phyloP scores from a whole-genome alignment of 306 rosid species.

The Rubus parviflorus region DNA sequence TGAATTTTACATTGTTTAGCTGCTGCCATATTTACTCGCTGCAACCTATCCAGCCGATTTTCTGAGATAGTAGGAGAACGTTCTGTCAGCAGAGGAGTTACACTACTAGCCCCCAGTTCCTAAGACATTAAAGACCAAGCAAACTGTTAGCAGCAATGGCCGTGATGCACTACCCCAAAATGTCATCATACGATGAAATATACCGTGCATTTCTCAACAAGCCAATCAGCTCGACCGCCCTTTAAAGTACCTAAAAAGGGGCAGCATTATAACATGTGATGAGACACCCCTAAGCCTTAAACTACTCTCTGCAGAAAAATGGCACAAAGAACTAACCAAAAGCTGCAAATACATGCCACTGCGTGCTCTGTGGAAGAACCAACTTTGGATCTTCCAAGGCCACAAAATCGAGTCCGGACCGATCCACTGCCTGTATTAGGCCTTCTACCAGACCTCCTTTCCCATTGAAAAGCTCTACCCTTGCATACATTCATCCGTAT shows the following conservation, averaged over 20 bases:
- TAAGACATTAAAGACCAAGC: conserved; percentile 33
- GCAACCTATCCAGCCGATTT: conserved; percentile 70
- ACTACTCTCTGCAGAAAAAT: conserved; percentile 15
- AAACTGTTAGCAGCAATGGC: conserved; percentile 13
- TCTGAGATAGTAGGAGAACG: conserved; percentile 79
- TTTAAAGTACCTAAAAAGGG: conserved; percentile 69
- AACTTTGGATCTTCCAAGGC: conserved; percentile 64
- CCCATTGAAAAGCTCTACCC: conserved; percentile 95
- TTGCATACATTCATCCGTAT: conserved; percentile 42
- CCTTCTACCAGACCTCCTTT: conserved; percentile 85
- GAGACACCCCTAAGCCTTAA: conserved; percentile 14
- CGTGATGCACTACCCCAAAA: conserved; percentile 15
- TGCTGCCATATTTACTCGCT: conserved; percentile 86
- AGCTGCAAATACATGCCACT: conserved; percentile 79
- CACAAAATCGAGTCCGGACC: conserved; percentile 64
- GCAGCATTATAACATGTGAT: conserved; percentile 24
- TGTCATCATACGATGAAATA: conserved; percentile 25
- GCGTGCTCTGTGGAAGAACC: conserved; percentile 56
- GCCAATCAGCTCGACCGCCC: conserved; percentile 97
- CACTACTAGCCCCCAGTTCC: conserved; percentile 93
- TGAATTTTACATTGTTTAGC: conserved; percentile 71
- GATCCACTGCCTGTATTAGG: conserved; percentile 55
- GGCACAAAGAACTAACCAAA: conserved; percentile 50
- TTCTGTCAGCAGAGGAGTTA: conserved; percentile 86
- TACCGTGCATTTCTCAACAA: conserved; percentile 94